Conservation (phyloP, 306 rosid genomes). For the Begonia masoniana region DNA sequence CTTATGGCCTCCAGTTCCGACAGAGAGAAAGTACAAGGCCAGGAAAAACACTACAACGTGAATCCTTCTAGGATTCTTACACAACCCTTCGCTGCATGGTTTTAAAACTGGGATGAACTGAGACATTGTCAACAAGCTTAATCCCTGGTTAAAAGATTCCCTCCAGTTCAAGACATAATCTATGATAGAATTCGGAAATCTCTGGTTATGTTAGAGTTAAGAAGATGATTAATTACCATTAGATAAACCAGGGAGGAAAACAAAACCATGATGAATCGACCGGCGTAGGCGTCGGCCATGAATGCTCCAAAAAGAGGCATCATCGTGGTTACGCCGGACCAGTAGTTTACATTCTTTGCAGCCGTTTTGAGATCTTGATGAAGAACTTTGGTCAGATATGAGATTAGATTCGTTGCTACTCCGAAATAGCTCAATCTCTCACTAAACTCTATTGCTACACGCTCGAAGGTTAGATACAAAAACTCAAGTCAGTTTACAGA, state of each 20-base stretch:
- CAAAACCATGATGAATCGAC: slow-evolving; percentile 55
- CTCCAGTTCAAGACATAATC: not conserved
- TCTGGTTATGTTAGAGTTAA: not conserved
- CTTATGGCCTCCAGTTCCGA: slow-evolving; percentile 82
- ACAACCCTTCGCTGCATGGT: slow-evolving; percentile 20
- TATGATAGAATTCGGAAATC: not conserved
- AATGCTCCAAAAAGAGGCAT: slow-evolving; percentile 70
- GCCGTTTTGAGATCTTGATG: slow-evolving; percentile 69
- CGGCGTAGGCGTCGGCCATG: slow-evolving; percentile 80
- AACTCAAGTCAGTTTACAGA: no score
- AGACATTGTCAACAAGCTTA: slow-evolving; percentile 50
- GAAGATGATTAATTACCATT: slow-evolving; percentile 26
- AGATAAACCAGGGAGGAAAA: slow-evolving; percentile 45
- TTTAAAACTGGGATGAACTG: slow-evolving; percentile 54
- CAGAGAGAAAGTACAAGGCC: slow-evolving; percentile 50
- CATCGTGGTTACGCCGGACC: slow-evolving; percentile 76
- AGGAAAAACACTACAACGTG: slow-evolving; percentile 62
- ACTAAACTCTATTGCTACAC: slow-evolving; percentile 67
- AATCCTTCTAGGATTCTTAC: slow-evolving; percentile 39
- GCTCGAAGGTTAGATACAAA: no score
- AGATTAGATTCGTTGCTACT: slow-evolving; percentile 56
- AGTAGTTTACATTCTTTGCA: slow-evolving; percentile 60
- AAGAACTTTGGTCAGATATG: slow-evolving; percentile 60
- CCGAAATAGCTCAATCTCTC: slow-evolving; percentile 77
- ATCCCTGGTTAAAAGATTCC: slow-evolving; percentile 33